phyloP scores from a whole-genome alignment of 768 basidiomycete genomes.

The Pholiota microspora region DNA sequence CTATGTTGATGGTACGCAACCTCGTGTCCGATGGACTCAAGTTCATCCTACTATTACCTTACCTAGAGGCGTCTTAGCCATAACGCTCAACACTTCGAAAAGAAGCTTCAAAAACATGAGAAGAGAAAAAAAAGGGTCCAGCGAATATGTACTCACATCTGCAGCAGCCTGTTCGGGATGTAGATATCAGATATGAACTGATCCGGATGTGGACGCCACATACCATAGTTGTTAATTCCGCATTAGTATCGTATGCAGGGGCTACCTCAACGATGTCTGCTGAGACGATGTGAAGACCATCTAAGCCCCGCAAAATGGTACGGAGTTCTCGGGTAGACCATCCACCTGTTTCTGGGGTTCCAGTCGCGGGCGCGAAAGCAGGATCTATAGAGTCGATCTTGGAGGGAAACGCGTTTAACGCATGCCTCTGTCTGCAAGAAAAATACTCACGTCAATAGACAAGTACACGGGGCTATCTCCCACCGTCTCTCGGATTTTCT shows the following conservation, averaged over 20 bases:
- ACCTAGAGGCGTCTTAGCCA: constrained; percentile 78
- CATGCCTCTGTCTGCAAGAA: constrained; percentile 2
- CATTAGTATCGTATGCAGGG: constrained; percentile 69
- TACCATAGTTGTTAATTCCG: constrained; percentile 32
- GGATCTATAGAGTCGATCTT: constrained; percentile 82
- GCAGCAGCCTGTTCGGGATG: constrained; percentile 33
- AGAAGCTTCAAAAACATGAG: constrained; percentile 45
- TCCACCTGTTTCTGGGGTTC: constrained; percentile 82
- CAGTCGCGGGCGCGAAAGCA: constrained; percentile 79
- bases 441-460: constrained; percentile 61
- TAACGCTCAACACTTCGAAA: constrained; percentile 73
- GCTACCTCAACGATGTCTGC: constrained; percentile 86
- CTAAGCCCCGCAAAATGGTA: constrained; percentile 71
- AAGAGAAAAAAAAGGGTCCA: not conserved
- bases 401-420: constrained; percentile 1
- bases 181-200: constrained; percentile 9
- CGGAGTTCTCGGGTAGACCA: constrained; percentile 85
- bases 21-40: constrained; percentile 8
- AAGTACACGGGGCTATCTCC: constrained; percentile 76
- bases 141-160: constrained; percentile 28
- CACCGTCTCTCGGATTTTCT: constrained; percentile 76
- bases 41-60: constrained; percentile 33
- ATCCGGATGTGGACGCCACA: constrained; percentile 13
- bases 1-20: too few species aligned
- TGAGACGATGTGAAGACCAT: constrained; percentile 74